Conservation (phyloP, 495 filamentous ascomycete genomes). For the Aspergillus hancockii region DNA sequence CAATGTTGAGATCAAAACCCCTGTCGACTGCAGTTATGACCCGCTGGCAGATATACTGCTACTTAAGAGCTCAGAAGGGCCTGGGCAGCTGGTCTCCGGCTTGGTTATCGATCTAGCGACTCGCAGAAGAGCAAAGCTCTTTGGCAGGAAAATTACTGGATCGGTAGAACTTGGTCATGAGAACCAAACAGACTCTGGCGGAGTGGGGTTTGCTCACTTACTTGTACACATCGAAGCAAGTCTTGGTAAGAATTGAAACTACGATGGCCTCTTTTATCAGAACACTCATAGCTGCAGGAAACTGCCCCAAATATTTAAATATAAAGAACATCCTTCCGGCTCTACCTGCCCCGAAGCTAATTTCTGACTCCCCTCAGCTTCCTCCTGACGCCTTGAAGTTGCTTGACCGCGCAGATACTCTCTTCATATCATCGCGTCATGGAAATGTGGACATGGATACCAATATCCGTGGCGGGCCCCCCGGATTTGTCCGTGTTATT, state of each 20-base stretch:
- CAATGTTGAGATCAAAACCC: slow-evolving; percentile 59
- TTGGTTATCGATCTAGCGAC: slow-evolving; percentile 68
- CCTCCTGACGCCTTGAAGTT: slow-evolving; percentile 54
- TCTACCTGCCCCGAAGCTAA: slow-evolving; percentile 50
- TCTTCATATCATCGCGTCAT: slow-evolving; percentile 72
- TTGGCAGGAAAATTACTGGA: slow-evolving; percentile 62
- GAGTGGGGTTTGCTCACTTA: slow-evolving; percentile 57
- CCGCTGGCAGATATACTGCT: slow-evolving; percentile 63
- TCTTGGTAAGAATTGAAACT: slow-evolving; percentile 48
- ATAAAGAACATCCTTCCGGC: slow-evolving; percentile 61
- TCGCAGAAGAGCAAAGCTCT: slow-evolving; percentile 66
- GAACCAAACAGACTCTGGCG: slow-evolving; percentile 20
- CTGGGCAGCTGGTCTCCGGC: slow-evolving; percentile 54
- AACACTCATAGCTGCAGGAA: slow-evolving; percentile 43
- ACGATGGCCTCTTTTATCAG: background rate
- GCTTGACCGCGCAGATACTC: slow-evolving; percentile 65
- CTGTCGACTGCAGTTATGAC: slow-evolving; percentile 60
- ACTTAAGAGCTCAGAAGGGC: slow-evolving; percentile 36
- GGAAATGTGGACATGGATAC: slow-evolving; percentile 72
- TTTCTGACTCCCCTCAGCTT: slow-evolving; percentile 47
- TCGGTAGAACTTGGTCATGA: slow-evolving; percentile 37
- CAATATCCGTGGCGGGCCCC: slow-evolving; percentile 77
- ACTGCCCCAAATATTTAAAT: slow-evolving; percentile 86
- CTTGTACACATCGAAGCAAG: slow-evolving; percentile 66
- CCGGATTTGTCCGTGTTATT: slow-evolving; percentile 68